These are phyloP conservation scores for Acacia acuminata DNA, from an alignment of 306 rosid genomes.

Conservation along the genomic window DNA sequence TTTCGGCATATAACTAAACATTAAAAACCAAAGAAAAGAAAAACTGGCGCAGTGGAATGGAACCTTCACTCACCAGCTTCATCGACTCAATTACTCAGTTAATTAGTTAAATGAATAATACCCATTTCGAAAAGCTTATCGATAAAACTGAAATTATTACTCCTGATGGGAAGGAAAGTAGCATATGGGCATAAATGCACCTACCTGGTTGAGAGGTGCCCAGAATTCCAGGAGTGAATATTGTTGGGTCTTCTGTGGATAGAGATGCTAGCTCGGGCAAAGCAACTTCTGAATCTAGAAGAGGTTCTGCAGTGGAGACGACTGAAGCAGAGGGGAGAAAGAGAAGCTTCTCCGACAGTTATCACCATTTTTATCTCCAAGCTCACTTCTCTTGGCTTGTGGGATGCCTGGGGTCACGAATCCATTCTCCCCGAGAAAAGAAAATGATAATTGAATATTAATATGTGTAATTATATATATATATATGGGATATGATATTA, in stretches of 20 bases:
- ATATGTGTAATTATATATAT: no score
- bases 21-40: not conserved
- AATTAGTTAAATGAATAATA: not conserved
- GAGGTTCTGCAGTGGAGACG: conserved; percentile 37
- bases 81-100: no score
- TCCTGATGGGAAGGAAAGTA: conserved; percentile 14
- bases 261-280: conserved; percentile 51
- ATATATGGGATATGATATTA: no score
- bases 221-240: conserved; percentile 41
- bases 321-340: conserved; percentile 45
- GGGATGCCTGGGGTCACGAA: not conserved
- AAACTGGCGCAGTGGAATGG: not conserved
- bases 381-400: conserved; percentile 12
- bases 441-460: not conserved
- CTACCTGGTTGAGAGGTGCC: conserved; percentile 64
- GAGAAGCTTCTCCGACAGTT: conserved; percentile 58
- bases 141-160: not conserved
- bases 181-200: conserved; percentile 23
- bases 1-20: not conserved
- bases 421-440: not conserved
- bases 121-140: not conserved
- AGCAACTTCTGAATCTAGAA: conserved; percentile 30
- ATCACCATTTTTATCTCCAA: conserved; percentile 64
- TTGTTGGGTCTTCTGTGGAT: conserved; percentile 42
- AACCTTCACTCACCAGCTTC: not conserved